Base-by-base conservation (phyloP, 1,284 basidiomycete genomes). In the Stygiomarasmius scandens region DNA sequence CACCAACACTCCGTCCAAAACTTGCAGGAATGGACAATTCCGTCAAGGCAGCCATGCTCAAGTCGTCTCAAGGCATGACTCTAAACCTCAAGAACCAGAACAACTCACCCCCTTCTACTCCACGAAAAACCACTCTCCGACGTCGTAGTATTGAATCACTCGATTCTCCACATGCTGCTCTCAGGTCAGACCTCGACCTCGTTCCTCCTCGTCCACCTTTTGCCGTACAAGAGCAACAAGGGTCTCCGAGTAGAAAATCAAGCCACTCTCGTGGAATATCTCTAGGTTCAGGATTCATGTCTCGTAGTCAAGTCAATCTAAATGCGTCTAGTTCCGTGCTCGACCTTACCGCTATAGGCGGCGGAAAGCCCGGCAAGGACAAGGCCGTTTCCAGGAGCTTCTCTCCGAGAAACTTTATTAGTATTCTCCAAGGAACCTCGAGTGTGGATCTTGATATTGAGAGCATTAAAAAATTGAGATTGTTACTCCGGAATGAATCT, bases 31-130 rank as follows among this genome's bases (percentile, higher is more conserved):
- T 95, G 82, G 91, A 92, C 60, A 74, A 86, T 0, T 84, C 86
- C 1, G 92, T 95, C 41, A 95, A 95, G 67, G 90, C 90, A 2
- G 90, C 90, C n/a, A 94, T 95, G 90, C 76, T 95, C 55, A 92
- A 90, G 66, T 93, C 92, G 0, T 91, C 92, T 1, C 86, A 88
- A 24, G 82, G 84, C 12, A 77, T 93, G 65, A 78, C 81, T 24
- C 69, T 80, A 11, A 78, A 74, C 16, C 73, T 79, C 27, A 65
- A 73, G 24, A 68, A 78, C 0, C 65, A n/a, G n/a, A n/a, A 79
- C 19, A 59, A 69, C 23, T 66, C 76, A 47, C 73, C 74, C 38
- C 71, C 69, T 11, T 52, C 50, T 19, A 69, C 67, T 2, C 74
- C 75, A 38, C 71, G 73, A 56, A 72, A 76, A 48, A 67, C 63